phyloP scores from a whole-genome alignment of 345 rosid species.

The Rhodamnia rubescens region DNA sequence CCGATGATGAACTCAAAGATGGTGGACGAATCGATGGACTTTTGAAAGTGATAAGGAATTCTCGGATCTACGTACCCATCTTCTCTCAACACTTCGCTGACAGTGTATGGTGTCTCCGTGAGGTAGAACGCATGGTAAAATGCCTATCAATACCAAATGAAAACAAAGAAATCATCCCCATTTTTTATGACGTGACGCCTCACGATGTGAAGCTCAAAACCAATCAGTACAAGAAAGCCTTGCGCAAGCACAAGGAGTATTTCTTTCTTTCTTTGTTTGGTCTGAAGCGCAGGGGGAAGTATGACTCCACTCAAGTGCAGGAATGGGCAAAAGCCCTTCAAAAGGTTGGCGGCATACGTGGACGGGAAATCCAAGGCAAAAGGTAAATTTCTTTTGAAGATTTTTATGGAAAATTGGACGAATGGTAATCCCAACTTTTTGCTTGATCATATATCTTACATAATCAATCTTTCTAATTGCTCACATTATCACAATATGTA shows the following conservation, averaged over 20 bases:
- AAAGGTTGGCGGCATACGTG: not conserved
- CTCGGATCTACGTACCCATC: not conserved
- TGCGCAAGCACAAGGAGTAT: no score
- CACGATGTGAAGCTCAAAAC: not conserved
- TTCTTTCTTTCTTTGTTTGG: no score
- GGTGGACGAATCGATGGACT: not conserved
- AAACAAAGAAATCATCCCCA: not conserved
- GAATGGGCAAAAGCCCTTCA: not conserved
- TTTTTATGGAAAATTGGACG: no score
- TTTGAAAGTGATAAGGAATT: not conserved
- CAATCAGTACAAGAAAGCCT: not conserved
- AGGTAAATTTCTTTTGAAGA: not conserved
- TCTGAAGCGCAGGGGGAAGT: not conserved
- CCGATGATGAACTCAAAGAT: not conserved
- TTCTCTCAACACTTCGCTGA: not conserved
- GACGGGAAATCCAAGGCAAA: not conserved
- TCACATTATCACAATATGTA: not conserved
- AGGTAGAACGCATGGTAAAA: not conserved
- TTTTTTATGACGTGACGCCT: not conserved
- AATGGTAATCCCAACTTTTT: not conserved
- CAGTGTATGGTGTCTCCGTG: not conserved
- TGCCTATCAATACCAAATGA: not conserved
- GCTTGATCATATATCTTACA: not conserved
- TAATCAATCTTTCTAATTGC: not conserved
- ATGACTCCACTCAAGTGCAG: not conserved